Evolutionary conservation across 2,329 filamentous ascomycete species (phyloP).

Genomic region (Xylariaceae sp.): DNA sequence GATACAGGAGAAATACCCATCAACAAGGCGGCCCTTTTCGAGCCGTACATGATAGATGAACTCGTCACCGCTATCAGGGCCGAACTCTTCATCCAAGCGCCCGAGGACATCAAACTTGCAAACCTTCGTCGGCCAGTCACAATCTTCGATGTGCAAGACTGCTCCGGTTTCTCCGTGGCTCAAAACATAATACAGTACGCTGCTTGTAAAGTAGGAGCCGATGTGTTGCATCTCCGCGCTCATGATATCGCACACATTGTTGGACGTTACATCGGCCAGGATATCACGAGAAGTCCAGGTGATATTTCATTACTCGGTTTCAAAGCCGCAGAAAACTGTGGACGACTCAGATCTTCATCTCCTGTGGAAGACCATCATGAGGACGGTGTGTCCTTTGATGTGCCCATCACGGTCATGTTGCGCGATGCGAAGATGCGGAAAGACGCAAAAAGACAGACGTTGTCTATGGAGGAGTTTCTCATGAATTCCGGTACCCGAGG

Average conservation of each 20-base stretch:
- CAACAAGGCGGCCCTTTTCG: slow-evolving; percentile 16
- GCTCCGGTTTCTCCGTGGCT: slow-evolving; percentile 23
- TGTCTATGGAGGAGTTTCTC: slow-evolving; percentile 40
- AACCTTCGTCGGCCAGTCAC: slow-evolving; percentile 29
- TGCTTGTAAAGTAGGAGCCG: slow-evolving; percentile 56
- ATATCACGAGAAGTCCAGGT: slow-evolving; percentile 41
- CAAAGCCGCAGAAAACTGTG: slow-evolving; percentile 49
- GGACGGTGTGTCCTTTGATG: neutral
- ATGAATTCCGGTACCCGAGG: slow-evolving; percentile 37
- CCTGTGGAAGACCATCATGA: slow-evolving; percentile 18
- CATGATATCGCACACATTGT: slow-evolving; percentile 65
- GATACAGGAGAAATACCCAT: slow-evolving; percentile 8
- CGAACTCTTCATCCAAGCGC: slow-evolving; percentile 25
- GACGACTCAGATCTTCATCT: slow-evolving; percentile 32
- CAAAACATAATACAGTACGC: slow-evolving; percentile 46
- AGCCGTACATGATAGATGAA: slow-evolving; percentile 24
- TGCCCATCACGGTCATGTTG: slow-evolving; percentile 18
- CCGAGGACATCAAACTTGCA: slow-evolving; percentile 22
- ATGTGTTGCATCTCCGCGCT: slow-evolving; percentile 63
- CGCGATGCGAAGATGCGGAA: slow-evolving; percentile 21
- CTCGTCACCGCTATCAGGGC: slow-evolving; percentile 24
- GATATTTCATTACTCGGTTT: slow-evolving; percentile 52
- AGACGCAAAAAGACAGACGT: slow-evolving; percentile 26
- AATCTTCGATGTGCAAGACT: slow-evolving; percentile 27
- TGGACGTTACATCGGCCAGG: slow-evolving; percentile 64